Evolutionary conservation across 148 eudicot species (phyloP), one percentile per base, ranked within the genome.

Genomic region (Vaccinium myrtillus): DNA sequence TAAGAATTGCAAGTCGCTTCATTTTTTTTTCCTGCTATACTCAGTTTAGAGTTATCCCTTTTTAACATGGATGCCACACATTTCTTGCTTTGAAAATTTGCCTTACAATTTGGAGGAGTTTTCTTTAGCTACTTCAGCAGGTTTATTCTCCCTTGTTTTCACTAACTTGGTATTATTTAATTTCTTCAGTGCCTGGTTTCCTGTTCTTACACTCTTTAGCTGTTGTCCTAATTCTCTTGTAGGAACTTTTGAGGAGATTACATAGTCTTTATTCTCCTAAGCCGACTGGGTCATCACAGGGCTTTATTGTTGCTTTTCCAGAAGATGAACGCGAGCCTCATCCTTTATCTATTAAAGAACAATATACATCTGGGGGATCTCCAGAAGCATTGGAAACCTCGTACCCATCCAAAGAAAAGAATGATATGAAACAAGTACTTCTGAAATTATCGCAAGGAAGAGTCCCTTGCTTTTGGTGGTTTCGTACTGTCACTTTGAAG

Each of bases 191-290:
- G 9, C 50, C 12, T 30, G 54, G 70, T 6, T 50, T 18, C 48
- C 19, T 39, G 19, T 27, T 86, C 70, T 63, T 36, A 54, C 36
- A 75, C 58, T n/a, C 58, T 48, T 70, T 23, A 30, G 30, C 56
- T 39, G 84, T 13, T 51, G 51, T n/a, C 21, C 36, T 5, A 75
- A 32, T 83, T 76, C 78, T 58, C 56, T 78, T 75, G 7, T 69
- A 95, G 98, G 99, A 95, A 75, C 87, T 97, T 63, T 84, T 93
- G 90, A 91, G 98, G 89, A 95, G 86, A 83, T 88, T 97, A 39
- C 76, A 87, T 16, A 93, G 98, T 63, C 87, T 97, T 83, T 84
- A 75, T 85, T 86, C 91, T 88, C 82, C 84, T n/a, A 90, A 90
- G 75, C 55, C 85, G 78, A 87, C 89, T 74, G 92, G 87, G 83